Evolutionary conservation across 345 rosid genomes (phyloP), one percentile per base, ranked within the genome.

Genomic region (Aethionema arabicum): DNA sequence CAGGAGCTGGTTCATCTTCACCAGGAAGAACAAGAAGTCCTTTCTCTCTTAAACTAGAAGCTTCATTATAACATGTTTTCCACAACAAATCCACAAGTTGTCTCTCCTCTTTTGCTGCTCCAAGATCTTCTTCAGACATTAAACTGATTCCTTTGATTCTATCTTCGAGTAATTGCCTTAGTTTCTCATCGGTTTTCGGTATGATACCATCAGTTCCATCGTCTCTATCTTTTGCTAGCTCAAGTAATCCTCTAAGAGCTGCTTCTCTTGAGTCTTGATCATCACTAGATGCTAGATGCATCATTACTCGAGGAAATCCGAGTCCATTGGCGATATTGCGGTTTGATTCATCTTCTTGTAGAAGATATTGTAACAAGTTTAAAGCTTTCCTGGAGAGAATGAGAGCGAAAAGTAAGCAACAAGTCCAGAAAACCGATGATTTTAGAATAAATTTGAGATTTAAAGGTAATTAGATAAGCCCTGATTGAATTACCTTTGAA

Each of bases 111-210:
- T 74, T 82, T 10, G 81, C 84, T 13, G 95, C 88, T 53, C 72
- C 86, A 0, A 93, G 90, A 73, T 87, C 99, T 40, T 90, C 97
- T 0, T 78, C 55, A 16, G 96, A 82, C 99, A 90, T 90, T 55
- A 39, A 27, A 69, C 81, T 80, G 61, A 90, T 83, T 29, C 75
- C 74, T 46, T 75, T 71, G 7, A 93, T 82, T 13, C 87, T 74
- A 39, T 90, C 92, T 75, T 82, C 82, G 4, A 95, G 89, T 15
- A 95, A 69, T 45, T 77, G 87, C 75, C 79, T 83, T 65, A 88
- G 68, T 61, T 80, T 84, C 60, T 77, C 86, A 8, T 83, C 79
- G 0, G 78, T 89, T 51, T 78, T 82, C 2, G 64, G 73, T 33
- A 80, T 61, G 56, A 63, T 75, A 58, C 75, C 67, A 56, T 54